Evolutionary conservation across 768 basidiomycete genomes (phyloP).

Genomic region (Phanerochaete carnosa): DNA sequence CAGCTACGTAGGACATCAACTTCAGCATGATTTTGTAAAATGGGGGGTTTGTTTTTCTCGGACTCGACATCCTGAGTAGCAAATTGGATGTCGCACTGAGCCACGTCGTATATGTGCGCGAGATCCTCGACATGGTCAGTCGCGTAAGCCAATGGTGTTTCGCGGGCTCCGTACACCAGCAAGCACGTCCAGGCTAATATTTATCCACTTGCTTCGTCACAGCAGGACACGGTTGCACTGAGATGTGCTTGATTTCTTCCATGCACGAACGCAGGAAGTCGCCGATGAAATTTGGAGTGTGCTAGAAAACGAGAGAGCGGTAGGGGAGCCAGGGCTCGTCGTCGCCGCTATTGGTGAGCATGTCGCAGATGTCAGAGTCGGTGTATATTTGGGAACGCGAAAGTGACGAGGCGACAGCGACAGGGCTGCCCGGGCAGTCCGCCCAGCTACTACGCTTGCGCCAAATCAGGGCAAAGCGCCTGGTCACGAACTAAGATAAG

Average conservation of each 20-base stretch:
- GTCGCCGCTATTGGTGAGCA: background rate
- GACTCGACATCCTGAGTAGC: background rate
- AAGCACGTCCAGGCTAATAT: background rate
- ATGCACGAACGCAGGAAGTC: background rate
- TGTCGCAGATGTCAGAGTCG: background rate
- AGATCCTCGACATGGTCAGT: background rate
- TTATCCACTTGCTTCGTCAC: background rate
- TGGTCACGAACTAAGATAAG: background rate
- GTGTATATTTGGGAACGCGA: no score
- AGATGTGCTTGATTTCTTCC: background rate
- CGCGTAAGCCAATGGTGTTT: background rate
- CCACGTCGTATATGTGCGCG: background rate
- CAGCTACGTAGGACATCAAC: background rate
- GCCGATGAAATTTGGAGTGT: background rate
- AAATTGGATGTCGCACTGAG: background rate
- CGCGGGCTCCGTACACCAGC: background rate
- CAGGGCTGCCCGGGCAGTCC: no score
- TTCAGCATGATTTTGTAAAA: background rate
- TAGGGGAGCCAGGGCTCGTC: background rate
- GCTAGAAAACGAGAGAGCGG: background rate
- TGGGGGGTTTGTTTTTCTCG: background rate
- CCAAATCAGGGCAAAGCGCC: background rate
- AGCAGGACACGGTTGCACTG: background rate
- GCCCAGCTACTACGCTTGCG: no score
- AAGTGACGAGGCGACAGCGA: no score